phyloP scores from a whole-genome alignment of 164 flowering plant species.

The Vitis rotundifolia region DNA sequence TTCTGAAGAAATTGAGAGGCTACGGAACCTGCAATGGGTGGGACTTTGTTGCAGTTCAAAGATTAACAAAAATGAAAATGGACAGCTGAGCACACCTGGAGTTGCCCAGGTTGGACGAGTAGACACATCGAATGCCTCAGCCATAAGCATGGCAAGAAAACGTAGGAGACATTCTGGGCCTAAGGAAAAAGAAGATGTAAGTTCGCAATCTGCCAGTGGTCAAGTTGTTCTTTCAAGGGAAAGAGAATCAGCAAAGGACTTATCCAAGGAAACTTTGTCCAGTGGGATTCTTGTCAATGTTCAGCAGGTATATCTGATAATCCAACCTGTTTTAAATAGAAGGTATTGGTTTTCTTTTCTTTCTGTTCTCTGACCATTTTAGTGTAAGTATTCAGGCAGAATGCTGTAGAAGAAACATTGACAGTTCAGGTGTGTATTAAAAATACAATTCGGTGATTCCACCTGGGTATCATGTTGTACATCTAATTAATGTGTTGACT shows the following conservation, averaged over 20 bases:
- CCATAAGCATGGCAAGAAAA: conserved; percentile 26
- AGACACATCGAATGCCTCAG: conserved; percentile 13
- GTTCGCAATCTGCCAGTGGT: conserved; percentile 4
- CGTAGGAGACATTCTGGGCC: conserved; percentile 21
- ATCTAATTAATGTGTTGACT: neutral
- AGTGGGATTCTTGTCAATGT: conserved; percentile 9
- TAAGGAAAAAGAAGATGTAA: conserved; percentile 19
- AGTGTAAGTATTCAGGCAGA: conserved; percentile 38
- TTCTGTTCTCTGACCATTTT: conserved; percentile 19
- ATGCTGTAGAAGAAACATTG: conserved; percentile 35
- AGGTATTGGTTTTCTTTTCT: conserved; percentile 2
- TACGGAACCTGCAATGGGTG: conserved; percentile 41
- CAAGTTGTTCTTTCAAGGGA: conserved; percentile 12
- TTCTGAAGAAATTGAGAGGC: conserved; percentile 58
- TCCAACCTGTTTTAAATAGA: neutral
- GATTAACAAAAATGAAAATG: conserved; percentile 19
- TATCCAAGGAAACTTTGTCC: conserved; percentile 5
- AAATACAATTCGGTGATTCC: conserved; percentile 1
- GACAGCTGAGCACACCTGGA: conserved; percentile 25
- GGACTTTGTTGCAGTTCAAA: conserved; percentile 18
- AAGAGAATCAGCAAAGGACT: conserved; percentile 20
- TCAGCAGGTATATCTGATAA: conserved; percentile 33
- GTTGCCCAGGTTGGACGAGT: conserved; percentile 23
- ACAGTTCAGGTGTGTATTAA: conserved; percentile 37
- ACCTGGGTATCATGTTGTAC: neutral